Evolutionary conservation across 2,329 filamentous ascomycete species (phyloP).

Genomic region (Fusarium globosum): DNA sequence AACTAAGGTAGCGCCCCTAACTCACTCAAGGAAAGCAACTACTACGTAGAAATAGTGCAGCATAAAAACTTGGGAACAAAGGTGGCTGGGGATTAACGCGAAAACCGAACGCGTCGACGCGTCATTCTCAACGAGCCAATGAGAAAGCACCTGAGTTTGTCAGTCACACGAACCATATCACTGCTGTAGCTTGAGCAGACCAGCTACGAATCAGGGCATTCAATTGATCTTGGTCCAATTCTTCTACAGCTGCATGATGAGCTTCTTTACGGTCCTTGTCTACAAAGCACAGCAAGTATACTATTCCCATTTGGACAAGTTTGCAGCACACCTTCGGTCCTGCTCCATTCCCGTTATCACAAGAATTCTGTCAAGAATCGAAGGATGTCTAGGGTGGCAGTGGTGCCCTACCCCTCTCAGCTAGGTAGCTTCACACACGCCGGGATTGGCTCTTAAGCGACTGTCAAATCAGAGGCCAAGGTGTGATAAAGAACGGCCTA

Average conservation of each 20-base stretch:
- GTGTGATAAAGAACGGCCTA: slow-evolving; percentile 12
- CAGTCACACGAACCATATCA: slow-evolving; percentile 13
- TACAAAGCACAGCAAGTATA: neutral
- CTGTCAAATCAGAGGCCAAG: slow-evolving; percentile 13
- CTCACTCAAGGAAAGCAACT: neutral
- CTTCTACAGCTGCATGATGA: neutral
- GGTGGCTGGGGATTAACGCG: slow-evolving; percentile 17
- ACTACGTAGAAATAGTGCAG: neutral
- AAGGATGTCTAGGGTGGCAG: slow-evolving; percentile 33
- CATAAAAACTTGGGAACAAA: slow-evolving; percentile 9
- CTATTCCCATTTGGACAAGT: neutral
- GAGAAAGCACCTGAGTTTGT: neutral
- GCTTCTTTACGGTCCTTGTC: neutral
- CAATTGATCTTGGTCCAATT: neutral
- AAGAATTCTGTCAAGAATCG: slow-evolving; percentile 10
- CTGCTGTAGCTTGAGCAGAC: neutral
- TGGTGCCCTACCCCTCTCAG: neutral
- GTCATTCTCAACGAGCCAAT: slow-evolving; percentile 21
- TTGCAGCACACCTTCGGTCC: slow-evolving; percentile 6
- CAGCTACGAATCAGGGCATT: slow-evolving; percentile 16
- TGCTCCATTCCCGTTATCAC: slow-evolving; percentile 4
- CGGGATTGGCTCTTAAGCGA: slow-evolving; percentile 4
- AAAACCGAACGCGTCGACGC: slow-evolving; percentile 28
- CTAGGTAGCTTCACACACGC: slow-evolving; percentile 6
- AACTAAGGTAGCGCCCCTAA: neutral